A percentile compares a stretch with the other conserved stretches of the same genome.
Conservation (phyloP, 192 early-diverging fungal species). For the Backusella liffmaniae region DNA sequence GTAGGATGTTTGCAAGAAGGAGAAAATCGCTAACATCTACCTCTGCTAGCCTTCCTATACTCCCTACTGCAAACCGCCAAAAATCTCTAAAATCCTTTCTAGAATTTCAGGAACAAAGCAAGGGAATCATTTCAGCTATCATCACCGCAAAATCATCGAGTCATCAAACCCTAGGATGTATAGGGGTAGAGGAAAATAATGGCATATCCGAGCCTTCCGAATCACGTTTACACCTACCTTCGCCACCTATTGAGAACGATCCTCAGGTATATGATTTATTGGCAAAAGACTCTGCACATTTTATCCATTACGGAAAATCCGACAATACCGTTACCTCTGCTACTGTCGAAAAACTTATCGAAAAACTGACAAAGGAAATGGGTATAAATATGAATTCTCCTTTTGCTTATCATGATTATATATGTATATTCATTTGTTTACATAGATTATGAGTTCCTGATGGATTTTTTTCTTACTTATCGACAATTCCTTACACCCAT, state of each 20-base stretch:
- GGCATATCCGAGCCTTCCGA: background rate
- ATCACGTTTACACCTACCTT: slow-evolving; percentile 14
- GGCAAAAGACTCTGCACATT: slow-evolving; percentile 25
- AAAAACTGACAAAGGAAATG: slow-evolving; percentile 52
- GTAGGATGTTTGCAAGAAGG: slow-evolving; percentile 13
- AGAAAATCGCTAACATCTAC: slow-evolving; percentile 9
- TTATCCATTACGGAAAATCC: slow-evolving; percentile 39
- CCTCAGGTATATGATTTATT: slow-evolving; percentile 41
- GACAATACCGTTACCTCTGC: slow-evolving; percentile 40
- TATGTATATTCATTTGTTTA: slow-evolving; percentile 8
- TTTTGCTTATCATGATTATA: background rate
- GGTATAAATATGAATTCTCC: slow-evolving; percentile 26
- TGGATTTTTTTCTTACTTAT: slow-evolving; percentile 57
- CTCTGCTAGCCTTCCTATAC: slow-evolving; percentile 1
- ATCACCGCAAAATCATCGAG: slow-evolving; percentile 9
- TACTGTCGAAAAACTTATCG: slow-evolving; percentile 52
- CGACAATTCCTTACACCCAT: slow-evolving; percentile 51
- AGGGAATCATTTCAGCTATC: slow-evolving; percentile 26
- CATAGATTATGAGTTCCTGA: slow-evolving; percentile 48
- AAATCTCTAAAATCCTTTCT: slow-evolving; percentile 10
- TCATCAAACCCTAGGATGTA: slow-evolving; percentile 10
- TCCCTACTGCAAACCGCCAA: background rate
- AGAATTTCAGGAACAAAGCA: slow-evolving; percentile 5
- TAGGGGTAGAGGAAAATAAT: slow-evolving; percentile 16
- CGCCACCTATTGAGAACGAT: slow-evolving; percentile 41